These are phyloP conservation scores for Shiraia bambusicola DNA, from an alignment of 2,329 filamentous ascomycete genomes.

Conservation along the genomic window DNA sequence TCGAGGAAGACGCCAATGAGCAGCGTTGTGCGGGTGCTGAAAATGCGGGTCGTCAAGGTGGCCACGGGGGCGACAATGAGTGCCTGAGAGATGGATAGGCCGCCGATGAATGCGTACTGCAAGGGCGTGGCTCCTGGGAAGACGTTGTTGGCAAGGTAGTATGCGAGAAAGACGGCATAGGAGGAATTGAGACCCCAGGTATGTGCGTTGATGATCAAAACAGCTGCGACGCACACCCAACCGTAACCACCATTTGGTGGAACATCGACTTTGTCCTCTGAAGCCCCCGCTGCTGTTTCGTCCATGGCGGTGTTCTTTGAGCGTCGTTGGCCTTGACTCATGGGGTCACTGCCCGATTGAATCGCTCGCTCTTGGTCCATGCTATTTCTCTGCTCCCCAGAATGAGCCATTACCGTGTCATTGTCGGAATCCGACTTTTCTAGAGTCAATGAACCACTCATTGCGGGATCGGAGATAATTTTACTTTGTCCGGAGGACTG, in stretches of 20 bases:
- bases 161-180: conserved; percentile 72
- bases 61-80: conserved; percentile 69
- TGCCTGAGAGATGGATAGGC: conserved; percentile 65
- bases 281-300: neutral
- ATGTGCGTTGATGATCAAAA: conserved; percentile 49
- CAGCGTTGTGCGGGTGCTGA: conserved; percentile 65
- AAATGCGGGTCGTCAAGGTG: conserved; percentile 60
- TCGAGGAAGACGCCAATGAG: conserved; percentile 66
- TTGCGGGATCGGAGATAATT: conserved; percentile 10
- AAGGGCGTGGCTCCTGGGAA: conserved; percentile 66
- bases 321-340: conserved; percentile 9
- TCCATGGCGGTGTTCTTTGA: neutral
- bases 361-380: too few species aligned
- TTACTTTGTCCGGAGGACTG: too few species aligned
- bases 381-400: too few species aligned
- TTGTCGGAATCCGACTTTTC: conserved; percentile 4
- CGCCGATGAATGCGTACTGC: conserved; percentile 76
- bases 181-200: conserved; percentile 74
- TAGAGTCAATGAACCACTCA: conserved; percentile 1
- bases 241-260: conserved; percentile 64
- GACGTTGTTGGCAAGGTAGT: conserved; percentile 64
- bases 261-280: conserved; percentile 31
- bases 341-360: too few species aligned
- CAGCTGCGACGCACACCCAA: conserved; percentile 54
- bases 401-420: conserved; percentile 1